Base-by-base conservation (phyloP, 352 stramenopile genomes). In the Phytopythium litorale region DNA sequence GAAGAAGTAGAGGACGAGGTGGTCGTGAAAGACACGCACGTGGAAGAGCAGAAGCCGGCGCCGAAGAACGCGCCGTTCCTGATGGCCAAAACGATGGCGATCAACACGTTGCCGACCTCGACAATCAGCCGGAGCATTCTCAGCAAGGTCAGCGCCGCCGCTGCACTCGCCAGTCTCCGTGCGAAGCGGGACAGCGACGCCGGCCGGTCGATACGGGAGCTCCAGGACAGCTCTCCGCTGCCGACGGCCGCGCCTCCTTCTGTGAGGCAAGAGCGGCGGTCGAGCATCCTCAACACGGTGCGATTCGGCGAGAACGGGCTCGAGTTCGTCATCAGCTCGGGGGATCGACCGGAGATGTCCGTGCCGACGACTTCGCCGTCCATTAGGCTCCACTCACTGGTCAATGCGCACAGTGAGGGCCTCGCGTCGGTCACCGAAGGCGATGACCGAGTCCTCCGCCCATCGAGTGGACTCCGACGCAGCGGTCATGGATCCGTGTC, bases 281-380 rank as follows among this genome's bases (percentile, higher is more conserved):
- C 70, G 11, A 79, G 72, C 65, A 58, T 65, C 25, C 63, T 79
- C n/a, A 64, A 55, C 18, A 64, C 72, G 0, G 60, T 76, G 23
- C 57, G 55, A 3, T 78, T 80, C 23, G 60, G 42, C 19, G 61
- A 62, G 7, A 53, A 60, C 16, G 65, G 49, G 11, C 43, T 74
- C 19, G 51, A 40, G 21, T 33, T 45, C 9, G 62, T 75, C 25
- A n/a, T 38, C 19, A 37, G 28, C 56, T 48, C 21, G 13, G 9
- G 42, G n/a, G 23, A 61, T 19, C 16, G 60, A 63, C 7, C 62
- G 43, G 19, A 35, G 8, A 25, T 56, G 1, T 46, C 42, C 6
- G 19, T 9, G n/a, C 7, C 45, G 6, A 69, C 64, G 15, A 65
- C 23, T 18, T 64, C 46, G 4, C 32, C 55, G 16, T 38, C 69